Conservation (phyloP, 352 stramenopile species). For the Phytophthora palmivora region DNA sequence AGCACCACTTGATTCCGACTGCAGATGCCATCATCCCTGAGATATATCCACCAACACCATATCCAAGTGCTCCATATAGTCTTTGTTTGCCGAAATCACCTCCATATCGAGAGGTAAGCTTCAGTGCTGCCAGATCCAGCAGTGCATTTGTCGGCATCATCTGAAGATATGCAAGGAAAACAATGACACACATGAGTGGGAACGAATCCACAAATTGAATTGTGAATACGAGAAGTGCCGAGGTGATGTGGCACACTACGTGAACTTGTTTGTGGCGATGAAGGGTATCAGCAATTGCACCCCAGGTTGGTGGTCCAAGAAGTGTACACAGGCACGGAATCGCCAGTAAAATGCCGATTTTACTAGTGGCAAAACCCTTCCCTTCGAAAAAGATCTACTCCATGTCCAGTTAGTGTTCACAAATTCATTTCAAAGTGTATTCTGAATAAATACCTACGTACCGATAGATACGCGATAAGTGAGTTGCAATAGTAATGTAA, state of each 20-base stretch:
- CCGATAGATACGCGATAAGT: conserved; percentile 32
- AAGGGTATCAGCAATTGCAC: conserved; percentile 52
- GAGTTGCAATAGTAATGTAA: conserved; percentile 34
- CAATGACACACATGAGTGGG: conserved; percentile 36
- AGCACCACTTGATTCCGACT: conserved; percentile 56
- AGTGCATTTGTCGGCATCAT: conserved; percentile 47
- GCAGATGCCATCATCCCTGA: conserved; percentile 45
- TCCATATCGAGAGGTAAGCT: conserved; percentile 47
- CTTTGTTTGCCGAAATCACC: conserved; percentile 70
- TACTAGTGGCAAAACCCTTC: conserved; percentile 44
- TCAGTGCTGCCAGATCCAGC: conserved; percentile 60
- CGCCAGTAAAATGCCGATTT: conserved; percentile 59
- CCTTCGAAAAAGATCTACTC: conserved; percentile 34
- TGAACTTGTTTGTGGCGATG: conserved; percentile 52
- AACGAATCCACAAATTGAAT: conserved; percentile 53
- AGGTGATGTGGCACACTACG: conserved; percentile 46
- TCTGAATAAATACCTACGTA: conserved; percentile 11
- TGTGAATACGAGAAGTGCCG: conserved; percentile 46
- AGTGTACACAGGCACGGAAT: conserved; percentile 53
- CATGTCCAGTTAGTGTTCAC: background rate
- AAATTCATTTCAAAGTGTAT: background rate
- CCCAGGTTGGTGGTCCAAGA: conserved; percentile 52
- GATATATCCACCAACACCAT: conserved; percentile 56
- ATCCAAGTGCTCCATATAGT: conserved; percentile 60
- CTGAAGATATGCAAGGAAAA: conserved; percentile 49